These are phyloP conservation scores for Xylaria sp. DNA, from an alignment of 2,329 filamentous ascomycete species.

Conservation along the genomic window DNA sequence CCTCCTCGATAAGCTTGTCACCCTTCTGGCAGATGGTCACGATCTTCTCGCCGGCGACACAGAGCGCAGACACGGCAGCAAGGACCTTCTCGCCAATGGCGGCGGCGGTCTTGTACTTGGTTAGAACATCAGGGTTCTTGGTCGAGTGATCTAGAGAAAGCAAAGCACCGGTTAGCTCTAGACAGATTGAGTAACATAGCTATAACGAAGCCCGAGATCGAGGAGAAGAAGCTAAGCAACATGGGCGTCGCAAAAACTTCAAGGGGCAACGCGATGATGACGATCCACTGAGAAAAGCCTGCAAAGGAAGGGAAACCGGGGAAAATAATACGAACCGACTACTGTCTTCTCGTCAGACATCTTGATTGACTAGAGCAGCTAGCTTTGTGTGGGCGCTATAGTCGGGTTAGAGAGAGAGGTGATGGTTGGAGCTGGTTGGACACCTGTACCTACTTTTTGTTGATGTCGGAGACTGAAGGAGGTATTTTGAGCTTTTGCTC, in stretches of 20 bases:
- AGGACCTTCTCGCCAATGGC: slow-evolving; percentile 95
- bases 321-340: slow-evolving; percentile 16
- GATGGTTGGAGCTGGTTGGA: slow-evolving; percentile 1
- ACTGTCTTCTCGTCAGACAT: slow-evolving; percentile 22
- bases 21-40: slow-evolving; percentile 92
- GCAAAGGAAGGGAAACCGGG: neutral
- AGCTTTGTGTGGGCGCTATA: neutral
- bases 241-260: neutral
- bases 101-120: slow-evolving; percentile 97
- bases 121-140: slow-evolving; percentile 88
- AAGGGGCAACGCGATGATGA: slow-evolving; percentile 1
- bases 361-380: slow-evolving; percentile 9
- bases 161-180: slow-evolving; percentile 18
- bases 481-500: slow-evolving; percentile 23
- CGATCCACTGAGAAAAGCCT: neutral
- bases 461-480: neutral
- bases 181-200: no score
- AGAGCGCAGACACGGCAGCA: slow-evolving; percentile 68
- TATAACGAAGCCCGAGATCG: neutral
- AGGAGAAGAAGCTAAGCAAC: neutral
- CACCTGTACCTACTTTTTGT: slow-evolving; percentile 1
- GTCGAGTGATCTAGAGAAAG: slow-evolving; percentile 72
- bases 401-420: slow-evolving; percentile 7
- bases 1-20: slow-evolving; percentile 90
- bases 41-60: slow-evolving; percentile 84